Evolutionary conservation across 2,329 filamentous ascomycete species (phyloP).

Genomic region (Penicillium occitanis): DNA sequence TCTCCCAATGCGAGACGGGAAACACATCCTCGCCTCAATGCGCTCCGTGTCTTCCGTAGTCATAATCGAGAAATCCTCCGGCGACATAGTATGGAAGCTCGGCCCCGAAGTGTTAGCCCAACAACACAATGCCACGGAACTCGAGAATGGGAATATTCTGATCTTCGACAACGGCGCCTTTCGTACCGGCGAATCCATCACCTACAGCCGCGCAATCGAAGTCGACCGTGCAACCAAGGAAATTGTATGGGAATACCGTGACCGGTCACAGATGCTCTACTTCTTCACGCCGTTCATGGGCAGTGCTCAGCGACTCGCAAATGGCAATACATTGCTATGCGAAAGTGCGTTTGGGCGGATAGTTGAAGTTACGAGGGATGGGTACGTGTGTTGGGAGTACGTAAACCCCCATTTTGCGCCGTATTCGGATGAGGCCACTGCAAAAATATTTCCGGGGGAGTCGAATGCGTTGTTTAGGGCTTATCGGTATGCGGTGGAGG

Average conservation of each 20-base stretch:
- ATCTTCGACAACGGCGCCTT: constrained; percentile 52
- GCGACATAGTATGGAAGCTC: constrained; percentile 46
- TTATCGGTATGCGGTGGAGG: constrained; percentile 44
- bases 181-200: constrained; percentile 40
- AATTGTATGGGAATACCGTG: constrained; percentile 48
- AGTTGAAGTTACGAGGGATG: constrained; percentile 46
- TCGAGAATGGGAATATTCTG: constrained; percentile 45
- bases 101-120: constrained; percentile 43
- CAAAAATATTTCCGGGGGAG: constrained; percentile 41
- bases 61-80: constrained; percentile 44
- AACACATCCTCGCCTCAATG: constrained; percentile 46
- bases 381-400: constrained; percentile 48
- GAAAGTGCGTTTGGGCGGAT: constrained; percentile 48
- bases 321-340: constrained; percentile 47
- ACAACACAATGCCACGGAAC: constrained; percentile 48
- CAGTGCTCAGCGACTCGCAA: constrained; percentile 43
- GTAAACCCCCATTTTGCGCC: constrained; percentile 44
- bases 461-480: constrained; percentile 49
- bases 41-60: constrained; percentile 46
- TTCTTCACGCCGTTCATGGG: constrained; percentile 53
- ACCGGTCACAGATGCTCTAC: constrained; percentile 37
- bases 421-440: constrained; percentile 41
- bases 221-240: constrained; percentile 41
- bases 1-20: constrained; percentile 39
- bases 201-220: constrained; percentile 47